phyloP scores from a whole-genome alignment of 75 land plant species.

The Chamaecyparis obtusa region DNA sequence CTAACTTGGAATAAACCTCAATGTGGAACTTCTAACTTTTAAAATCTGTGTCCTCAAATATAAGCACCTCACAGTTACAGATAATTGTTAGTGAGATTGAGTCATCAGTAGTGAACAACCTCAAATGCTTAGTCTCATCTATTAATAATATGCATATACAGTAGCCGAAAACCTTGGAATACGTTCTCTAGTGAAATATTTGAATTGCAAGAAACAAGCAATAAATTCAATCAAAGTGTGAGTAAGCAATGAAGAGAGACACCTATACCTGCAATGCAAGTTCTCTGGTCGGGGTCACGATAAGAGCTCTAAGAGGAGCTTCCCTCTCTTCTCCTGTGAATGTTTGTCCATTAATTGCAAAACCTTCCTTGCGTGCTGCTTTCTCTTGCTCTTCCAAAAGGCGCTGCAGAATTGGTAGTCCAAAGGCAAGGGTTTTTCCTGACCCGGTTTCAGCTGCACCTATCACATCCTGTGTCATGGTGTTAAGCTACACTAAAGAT shows the following conservation, averaged over 20 bases:
- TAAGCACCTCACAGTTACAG: not conserved
- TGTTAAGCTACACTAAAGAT: not conserved
- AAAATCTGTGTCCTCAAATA: not conserved
- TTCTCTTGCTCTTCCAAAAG: constrained; percentile 88
- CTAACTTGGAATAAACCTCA: not conserved
- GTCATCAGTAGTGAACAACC: not conserved
- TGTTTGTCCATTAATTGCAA: constrained; percentile 12
- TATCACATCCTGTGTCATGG: constrained; percentile 71
- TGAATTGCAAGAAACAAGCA: not conserved
- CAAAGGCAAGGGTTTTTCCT: constrained; percentile 97
- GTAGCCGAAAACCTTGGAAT: not conserved
- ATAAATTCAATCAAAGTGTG: not conserved
- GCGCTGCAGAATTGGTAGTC: constrained; percentile 89
- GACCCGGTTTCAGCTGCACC: constrained; percentile 99
- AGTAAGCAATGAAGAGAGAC: not conserved
- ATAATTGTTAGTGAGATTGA: not conserved
- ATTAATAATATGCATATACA: not conserved
- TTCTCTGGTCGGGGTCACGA: constrained; percentile 92
- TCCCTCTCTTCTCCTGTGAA: constrained; percentile 25
- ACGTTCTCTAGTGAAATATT: not conserved
- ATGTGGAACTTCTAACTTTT: not conserved
- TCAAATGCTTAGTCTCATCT: not conserved
- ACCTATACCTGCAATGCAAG: constrained; percentile 89
- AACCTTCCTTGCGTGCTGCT: constrained; percentile 8
- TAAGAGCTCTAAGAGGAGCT: constrained; percentile 78